Percentiles rank a stretch among this genome's conserved stretches.
Evolutionary conservation across 768 basidiomycete genomes (phyloP).

Genomic region (Russula emetica): DNA sequence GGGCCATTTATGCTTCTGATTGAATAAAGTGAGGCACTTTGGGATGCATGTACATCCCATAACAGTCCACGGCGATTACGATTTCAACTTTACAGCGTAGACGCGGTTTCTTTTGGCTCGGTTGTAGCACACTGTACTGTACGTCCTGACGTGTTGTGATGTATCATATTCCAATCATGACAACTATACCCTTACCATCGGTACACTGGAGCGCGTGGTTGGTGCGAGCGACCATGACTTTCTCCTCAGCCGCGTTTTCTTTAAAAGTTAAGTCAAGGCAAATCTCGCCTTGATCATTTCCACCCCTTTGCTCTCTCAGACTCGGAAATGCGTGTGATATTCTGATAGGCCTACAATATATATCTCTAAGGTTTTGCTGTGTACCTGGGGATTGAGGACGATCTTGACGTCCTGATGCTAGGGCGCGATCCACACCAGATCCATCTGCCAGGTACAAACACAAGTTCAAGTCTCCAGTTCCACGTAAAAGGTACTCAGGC

Average conservation of each 20-base stretch:
- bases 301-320: conserved; percentile 4
- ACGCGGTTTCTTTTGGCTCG: not conserved
- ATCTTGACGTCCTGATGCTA: conserved; percentile 39
- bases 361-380: conserved; percentile 59
- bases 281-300: not conserved
- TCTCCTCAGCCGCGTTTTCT: too few species aligned
- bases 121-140: not conserved
- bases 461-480: conserved; percentile 48
- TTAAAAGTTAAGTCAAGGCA: not conserved
- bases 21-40: not conserved
- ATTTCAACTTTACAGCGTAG: not conserved
- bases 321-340: not conserved
- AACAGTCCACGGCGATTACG: not conserved
- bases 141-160: not conserved
- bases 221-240: not conserved
- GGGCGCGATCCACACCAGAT: conserved; percentile 36
- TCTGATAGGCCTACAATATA: conserved; percentile 46
- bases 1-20: not conserved
- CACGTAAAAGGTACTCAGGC: conserved; percentile 40
- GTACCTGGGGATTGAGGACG: conserved; percentile 49
- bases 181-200: too few species aligned
- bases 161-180: not conserved
- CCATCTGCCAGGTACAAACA: conserved; percentile 30
- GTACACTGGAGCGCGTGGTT: not conserved
- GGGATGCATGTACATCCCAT: not conserved